Evolutionary conservation across 2,329 filamentous ascomycete species (phyloP).

Genomic region (Phialocephala subalpina): DNA sequence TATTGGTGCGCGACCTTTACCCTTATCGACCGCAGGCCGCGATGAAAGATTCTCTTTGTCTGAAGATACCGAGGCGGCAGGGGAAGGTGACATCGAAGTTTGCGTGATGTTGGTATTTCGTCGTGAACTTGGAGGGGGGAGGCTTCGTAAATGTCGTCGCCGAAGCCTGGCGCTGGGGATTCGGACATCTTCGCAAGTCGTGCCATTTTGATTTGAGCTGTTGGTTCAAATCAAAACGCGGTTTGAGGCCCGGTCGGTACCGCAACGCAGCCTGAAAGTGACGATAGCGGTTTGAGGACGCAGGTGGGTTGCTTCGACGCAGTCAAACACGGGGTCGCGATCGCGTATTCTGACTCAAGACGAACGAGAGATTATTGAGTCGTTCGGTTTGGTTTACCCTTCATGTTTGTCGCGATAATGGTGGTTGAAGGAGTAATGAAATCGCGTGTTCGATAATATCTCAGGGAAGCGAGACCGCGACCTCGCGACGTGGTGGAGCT

Average conservation of each 20-base stretch:
- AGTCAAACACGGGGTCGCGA: not conserved
- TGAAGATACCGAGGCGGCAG: conserved; percentile 48
- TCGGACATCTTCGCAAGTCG: conserved; percentile 37
- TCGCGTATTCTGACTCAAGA: conserved; percentile 6
- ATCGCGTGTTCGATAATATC: conserved; percentile 18
- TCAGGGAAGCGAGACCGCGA: conserved; percentile 12
- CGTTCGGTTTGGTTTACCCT: not conserved
- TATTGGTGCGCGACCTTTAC: conserved; percentile 51
- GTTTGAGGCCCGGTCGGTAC: not conserved
- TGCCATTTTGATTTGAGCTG: conserved; percentile 24
- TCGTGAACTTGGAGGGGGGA: conserved; percentile 38
- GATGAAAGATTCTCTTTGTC: conserved; percentile 57
- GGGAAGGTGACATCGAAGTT: conserved; percentile 41
- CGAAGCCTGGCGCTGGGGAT: conserved; percentile 39
- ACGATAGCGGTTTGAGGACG: not conserved
- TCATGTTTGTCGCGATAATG: conserved; percentile 1
- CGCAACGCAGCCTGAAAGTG: not conserved
- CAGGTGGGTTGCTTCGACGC: not conserved
- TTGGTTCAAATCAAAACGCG: not conserved
- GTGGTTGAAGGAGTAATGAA: not conserved
- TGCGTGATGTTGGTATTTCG: conserved; percentile 23
- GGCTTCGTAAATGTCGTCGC: conserved; percentile 43
- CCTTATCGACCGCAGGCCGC: conserved; percentile 48
- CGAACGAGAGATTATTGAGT: not conserved
- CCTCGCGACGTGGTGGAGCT: not conserved